Conservation (phyloP, 805 yeast genomes). For the Saccharomycopsis sp. region DNA sequence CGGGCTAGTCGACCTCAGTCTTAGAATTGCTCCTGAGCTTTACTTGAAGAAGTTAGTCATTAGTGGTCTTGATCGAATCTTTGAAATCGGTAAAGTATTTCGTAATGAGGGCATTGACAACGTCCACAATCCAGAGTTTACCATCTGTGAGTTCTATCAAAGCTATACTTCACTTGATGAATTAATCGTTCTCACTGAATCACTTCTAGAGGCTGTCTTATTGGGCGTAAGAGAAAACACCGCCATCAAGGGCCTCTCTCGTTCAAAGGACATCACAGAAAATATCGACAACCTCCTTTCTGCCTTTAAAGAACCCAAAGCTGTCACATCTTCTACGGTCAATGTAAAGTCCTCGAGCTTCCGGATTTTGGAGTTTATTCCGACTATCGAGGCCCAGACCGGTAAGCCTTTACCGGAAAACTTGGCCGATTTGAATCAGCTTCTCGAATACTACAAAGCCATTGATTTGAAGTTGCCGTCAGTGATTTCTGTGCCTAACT, state of each 20-base stretch:
- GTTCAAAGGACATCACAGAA: background rate
- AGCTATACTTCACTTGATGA: conserved; percentile 97
- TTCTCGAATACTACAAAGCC: conserved; percentile 35
- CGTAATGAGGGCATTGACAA: conserved; percentile 98
- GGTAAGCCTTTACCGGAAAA: conserved; percentile 43
- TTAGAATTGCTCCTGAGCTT: conserved; percentile 93
- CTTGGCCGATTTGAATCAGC: conserved; percentile 32
- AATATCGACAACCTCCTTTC: background rate
- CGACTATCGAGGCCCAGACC: conserved; percentile 49
- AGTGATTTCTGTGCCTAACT: conserved; percentile 45
- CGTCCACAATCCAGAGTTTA: conserved; percentile 99
- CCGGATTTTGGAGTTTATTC: conserved; percentile 54
- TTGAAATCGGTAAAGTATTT: conserved; percentile 98
- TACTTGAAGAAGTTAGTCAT: conserved; percentile 94
- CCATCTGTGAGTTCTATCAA: conserved; percentile 97
- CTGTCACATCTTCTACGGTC: background rate
- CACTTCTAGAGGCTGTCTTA: conserved; percentile 5
- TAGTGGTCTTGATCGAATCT: conserved; percentile 97
- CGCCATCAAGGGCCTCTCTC: background rate
- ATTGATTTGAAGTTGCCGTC: conserved; percentile 34
- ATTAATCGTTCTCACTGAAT: conserved; percentile 57
- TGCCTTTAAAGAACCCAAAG: background rate
- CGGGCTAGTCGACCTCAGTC: conserved; percentile 35
- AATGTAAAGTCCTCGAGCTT: conserved; percentile 25
- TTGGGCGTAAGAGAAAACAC: background rate